Evolutionary conservation across 495 filamentous ascomycete genomes (phyloP), one percentile per base, ranked within the genome.

Genomic region (Cenococcum geophilum): DNA sequence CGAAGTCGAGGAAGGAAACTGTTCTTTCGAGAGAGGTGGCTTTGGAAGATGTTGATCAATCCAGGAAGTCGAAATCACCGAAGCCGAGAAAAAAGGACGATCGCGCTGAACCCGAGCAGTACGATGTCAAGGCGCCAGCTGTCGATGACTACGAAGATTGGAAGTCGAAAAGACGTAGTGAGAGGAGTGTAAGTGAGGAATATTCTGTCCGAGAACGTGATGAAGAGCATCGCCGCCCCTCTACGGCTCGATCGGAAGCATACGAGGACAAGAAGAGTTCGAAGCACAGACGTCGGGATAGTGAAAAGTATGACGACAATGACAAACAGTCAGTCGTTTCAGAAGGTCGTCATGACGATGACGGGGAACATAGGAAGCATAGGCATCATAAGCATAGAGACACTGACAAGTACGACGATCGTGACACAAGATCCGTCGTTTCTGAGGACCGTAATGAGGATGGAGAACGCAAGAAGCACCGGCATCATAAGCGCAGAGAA

Each of bases 371-470:
- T 22, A 70, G 55, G 36, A 67, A 56, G 51, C 27, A 32, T 32
- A 61, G 53, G 49, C 60, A 67, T 43, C 63, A 66, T 23, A 51
- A 61, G 16, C 63, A 51, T 34, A 55, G 60, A 3, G 60, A 57
- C 22, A 69, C 58, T 23, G 58, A 66, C 18, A 61, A 53, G 43
- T 45, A 27, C 18, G 67, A 69, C 42, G 67, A 68, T 45, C 60
- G 59, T 45, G 66, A 68, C 18, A 36, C 58, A 4, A 51, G 58
- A 22, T 68, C 66, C 4, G 42, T 58, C n/a, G 54, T 60, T 11
- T 69, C 66, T 12, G 66, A 69, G 43, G 59, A 60, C 36, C 63
- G 62, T 27, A 61, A 68, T 45, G 61, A 59, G 0, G 56, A 64
- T 35, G 61, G 64, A 6, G 68, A 68, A 35, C 68, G 63, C 36